Evolutionary conservation across 352 stramenopile species (phyloP), one percentile per base, ranked within the genome.

Genomic region (Globisporangium echinulatum): DNA sequence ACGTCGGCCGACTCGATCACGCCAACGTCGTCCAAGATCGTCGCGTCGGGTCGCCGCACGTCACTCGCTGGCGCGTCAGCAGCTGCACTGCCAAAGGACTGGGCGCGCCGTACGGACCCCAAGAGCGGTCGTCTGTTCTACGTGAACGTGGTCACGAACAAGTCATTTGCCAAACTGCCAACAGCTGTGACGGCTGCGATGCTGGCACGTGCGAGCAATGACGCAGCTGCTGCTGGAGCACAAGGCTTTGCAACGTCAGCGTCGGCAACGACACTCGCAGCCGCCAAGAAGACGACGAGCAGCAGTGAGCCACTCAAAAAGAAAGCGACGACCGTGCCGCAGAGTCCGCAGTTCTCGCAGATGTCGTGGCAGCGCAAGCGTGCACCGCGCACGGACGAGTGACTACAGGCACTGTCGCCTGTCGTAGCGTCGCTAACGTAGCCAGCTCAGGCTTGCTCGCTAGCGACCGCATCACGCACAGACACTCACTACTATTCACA

Each of bases 361-460:
- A 92, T 90, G 80, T 92, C 84, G 49, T 92, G 84, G 82, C 80
- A 94, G 53, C 77, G 77, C 50, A 93, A 90, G 60, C 71, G 68
- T 33, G 67, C 61, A 5, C 62, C 66, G 7, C 56, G 33, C 9
- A 76, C 70, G 49, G 64, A 73, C 43, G 70, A 82, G 37, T 79
- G 62, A 76, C 39, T 59, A 2, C 25, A 33, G 25, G 25, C 25
- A 33, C 25, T 33, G 25, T 33, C 25, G 25, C 25, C 25, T 33
- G 2, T 3, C 25, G 25, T 33, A 33, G 25, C 25, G 25, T 33
- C 25, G 25, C 25, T 33, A 2, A 25, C 15, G 38, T 19, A 7
- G 46, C 17, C 14, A 25, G 15, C 25, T 33, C 25, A 33, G 25
- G 25, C 25, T 33, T 33, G 25, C 25, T 33, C 25, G 25, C 25